Base-by-base conservation (phyloP, 164 flowering plant genomes). In the Magnolia sinica region DNA sequence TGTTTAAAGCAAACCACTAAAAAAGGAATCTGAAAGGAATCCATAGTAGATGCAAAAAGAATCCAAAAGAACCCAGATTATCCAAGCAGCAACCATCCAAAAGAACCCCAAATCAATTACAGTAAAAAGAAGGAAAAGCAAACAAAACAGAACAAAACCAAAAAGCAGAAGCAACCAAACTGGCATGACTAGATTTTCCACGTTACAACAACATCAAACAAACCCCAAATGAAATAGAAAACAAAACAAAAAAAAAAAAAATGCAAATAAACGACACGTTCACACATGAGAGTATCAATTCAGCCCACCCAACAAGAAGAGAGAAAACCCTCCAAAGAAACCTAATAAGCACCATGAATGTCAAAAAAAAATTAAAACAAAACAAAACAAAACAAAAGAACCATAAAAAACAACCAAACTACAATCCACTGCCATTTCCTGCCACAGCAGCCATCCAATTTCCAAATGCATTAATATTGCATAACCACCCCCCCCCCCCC, bases 21-120 rank as follows among this genome's bases (percentile, higher is more conserved):
- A 55, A 55, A 55, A 55, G 61, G 61, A 55, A 55, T 55, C 13
- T 55, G 61, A 10, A 55, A 55, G 61, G 11, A 55, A 55, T 55
- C 61, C 13, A 55, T 16, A 55, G 45, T 37, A 55, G 16, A 55
- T 55, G 61, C 61, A 29, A 68, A 9, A 52, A 74, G 71, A 75
- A 75, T 79, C 68, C 68, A 74, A 76, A 79, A 72, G 66, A 79
- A 76, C 27, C 71, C 77, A 75, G 84, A 77, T 68, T 78, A 70
- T 74, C 79, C 78, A 74, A 81, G 67, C 73, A 74, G 79, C 61
- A 82, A 82, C 71, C 76, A 71, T 79, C 80, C 84, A 79, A 81
- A 84, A 68, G 64, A 77, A 78, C 74, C 78, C 68, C 81, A 76
- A 75, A 82, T 16, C 69, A 80, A 72, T 50, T 79, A 76, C 16